phyloP scores from a whole-genome alignment of 73 alveolate species.

The Breviolum minutum region DNA sequence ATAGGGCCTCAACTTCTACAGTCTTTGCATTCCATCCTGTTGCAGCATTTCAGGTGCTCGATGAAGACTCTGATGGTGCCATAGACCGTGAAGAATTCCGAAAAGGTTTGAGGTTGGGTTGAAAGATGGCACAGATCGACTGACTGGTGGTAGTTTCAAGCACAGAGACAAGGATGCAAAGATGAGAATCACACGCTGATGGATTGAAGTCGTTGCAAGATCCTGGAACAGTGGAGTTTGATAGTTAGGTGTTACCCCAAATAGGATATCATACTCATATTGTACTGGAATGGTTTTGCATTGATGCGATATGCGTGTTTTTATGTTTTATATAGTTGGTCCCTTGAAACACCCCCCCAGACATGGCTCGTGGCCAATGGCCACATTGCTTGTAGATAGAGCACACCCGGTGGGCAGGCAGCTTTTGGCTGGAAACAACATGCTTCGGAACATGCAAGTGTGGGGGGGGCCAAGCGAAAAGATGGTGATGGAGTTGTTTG shows the following conservation, averaged over 20 bases:
- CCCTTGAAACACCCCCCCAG: too few relatives aligned
- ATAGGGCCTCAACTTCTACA: too few relatives aligned
- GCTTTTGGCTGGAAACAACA: slow-evolving; percentile 57
- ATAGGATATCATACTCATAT: not conserved
- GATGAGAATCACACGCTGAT: not conserved
- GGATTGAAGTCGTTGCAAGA: not conserved
- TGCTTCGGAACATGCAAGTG: slow-evolving; percentile 66
- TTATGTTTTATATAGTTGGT: too few relatives aligned
- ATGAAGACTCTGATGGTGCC: slow-evolving; percentile 88
- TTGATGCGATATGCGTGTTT: too few relatives aligned
- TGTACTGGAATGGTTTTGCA: too few relatives aligned
- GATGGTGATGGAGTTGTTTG: too few relatives aligned
- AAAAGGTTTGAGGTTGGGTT: slow-evolving; percentile 60
- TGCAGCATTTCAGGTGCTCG: slow-evolving; percentile 33
- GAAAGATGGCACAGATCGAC: too few relatives aligned
- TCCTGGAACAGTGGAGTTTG: not conserved
- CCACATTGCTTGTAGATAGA: too few relatives aligned
- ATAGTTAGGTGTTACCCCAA: not conserved
- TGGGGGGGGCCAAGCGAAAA: not conserved
- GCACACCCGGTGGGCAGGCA: not conserved
- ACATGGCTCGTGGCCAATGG: too few relatives aligned
- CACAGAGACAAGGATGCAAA: not conserved
- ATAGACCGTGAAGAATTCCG: slow-evolving; percentile 93
- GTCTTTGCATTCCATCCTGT: not conserved
- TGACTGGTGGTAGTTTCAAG: too few relatives aligned